These are phyloP conservation scores for Hanseniaspora taiwanica DNA, from an alignment of 805 yeast species.

Conservation along the genomic window DNA sequence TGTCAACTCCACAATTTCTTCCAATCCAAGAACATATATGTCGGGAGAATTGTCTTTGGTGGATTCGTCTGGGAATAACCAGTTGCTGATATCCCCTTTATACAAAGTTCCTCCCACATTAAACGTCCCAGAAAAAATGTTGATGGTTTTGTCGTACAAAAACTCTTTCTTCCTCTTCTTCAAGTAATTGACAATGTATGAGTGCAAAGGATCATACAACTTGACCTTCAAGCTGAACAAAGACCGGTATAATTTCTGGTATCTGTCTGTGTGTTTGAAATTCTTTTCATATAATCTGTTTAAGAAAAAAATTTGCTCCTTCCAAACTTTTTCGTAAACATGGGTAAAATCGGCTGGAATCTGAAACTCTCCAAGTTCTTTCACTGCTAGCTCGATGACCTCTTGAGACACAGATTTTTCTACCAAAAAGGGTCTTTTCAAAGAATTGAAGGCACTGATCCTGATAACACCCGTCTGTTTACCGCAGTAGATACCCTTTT, in stretches of 20 bases:
- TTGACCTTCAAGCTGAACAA: conserved; percentile 33
- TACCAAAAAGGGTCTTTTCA: conserved; percentile 76
- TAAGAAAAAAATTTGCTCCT: conserved; percentile 80
- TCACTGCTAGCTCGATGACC: conserved; percentile 34
- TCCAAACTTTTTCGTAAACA: conserved; percentile 76
- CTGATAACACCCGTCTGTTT: conserved; percentile 87
- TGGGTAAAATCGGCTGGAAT: conserved; percentile 37
- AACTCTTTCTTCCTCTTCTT: conserved; percentile 36
- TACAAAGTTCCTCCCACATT: conserved; percentile 65
- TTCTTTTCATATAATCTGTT: conserved; percentile 55
- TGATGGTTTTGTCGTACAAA: conserved; percentile 46
- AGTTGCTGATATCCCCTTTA: conserved; percentile 46
- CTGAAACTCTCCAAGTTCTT: conserved; percentile 29
- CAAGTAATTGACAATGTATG: conserved; percentile 60
- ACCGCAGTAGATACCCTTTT: conserved; percentile 43
- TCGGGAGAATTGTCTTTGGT: conserved; percentile 27
- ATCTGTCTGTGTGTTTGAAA: conserved; percentile 18
- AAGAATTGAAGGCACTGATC: conserved; percentile 74
- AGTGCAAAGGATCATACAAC: conserved; percentile 83
- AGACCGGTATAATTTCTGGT: conserved; percentile 16
- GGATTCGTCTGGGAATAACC: conserved; percentile 61
- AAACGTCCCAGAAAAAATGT: conserved; percentile 72
- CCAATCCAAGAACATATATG: conserved; percentile 69
- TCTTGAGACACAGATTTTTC: conserved; percentile 55
- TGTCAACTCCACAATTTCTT: conserved; percentile 76